A percentile compares a stretch with the other conserved stretches of the same genome.
These are phyloP conservation scores for Cystobasidium onofrii DNA, from an alignment of 768 basidiomycete genomes.

Conservation along the genomic window DNA sequence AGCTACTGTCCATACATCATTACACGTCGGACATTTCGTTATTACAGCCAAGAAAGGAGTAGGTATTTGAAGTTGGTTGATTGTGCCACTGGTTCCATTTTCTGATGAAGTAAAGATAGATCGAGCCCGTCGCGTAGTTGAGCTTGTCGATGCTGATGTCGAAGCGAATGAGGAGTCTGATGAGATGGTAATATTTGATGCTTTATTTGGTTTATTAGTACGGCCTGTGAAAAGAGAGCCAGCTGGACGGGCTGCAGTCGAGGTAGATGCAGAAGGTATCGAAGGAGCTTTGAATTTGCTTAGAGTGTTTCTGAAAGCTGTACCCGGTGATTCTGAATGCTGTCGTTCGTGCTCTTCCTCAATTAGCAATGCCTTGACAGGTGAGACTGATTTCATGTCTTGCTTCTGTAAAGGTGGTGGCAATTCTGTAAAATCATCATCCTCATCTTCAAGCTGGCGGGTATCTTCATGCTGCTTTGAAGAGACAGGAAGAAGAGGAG, in stretches of 20 bases:
- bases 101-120: background rate
- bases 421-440: slow-evolving; percentile 22
- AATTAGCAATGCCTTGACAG: background rate
- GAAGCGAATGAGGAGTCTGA: slow-evolving; percentile 11
- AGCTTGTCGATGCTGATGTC: background rate
- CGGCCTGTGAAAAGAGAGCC: background rate
- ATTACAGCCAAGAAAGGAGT: slow-evolving; percentile 16
- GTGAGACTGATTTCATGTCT: background rate
- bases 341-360: background rate
- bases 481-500: background rate
- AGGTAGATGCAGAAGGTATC: background rate
- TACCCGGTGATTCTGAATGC: background rate
- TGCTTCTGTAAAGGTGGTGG: slow-evolving; percentile 2
- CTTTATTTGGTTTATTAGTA: background rate
- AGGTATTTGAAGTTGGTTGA: background rate
- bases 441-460: slow-evolving; percentile 12
- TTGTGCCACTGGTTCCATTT: background rate
- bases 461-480: background rate
- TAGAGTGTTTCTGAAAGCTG: background rate
- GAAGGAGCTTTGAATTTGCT: slow-evolving; percentile 6
- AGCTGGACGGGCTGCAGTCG: background rate
- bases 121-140: background rate
- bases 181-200: background rate
- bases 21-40: slow-evolving; percentile 2
- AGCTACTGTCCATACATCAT: slow-evolving; percentile 8